These are phyloP conservation scores for Xylaria sp. DNA, from an alignment of 2,329 filamentous ascomycete genomes.

Conservation along the genomic window DNA sequence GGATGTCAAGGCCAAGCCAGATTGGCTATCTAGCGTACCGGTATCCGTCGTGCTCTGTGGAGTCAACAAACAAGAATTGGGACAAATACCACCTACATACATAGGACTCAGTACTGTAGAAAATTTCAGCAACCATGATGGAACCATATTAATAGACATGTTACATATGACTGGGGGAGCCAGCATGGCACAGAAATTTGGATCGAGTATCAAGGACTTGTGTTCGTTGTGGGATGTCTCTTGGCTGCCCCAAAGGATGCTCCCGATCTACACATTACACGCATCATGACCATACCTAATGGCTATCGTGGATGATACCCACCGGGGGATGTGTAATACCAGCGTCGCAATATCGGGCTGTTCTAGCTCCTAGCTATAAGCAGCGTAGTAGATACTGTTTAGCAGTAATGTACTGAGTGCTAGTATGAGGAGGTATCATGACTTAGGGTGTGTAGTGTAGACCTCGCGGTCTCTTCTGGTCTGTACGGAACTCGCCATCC, in stretches of 20 bases:
- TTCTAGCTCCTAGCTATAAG: slow-evolving; percentile 5
- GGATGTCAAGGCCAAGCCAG: slow-evolving; percentile 4
- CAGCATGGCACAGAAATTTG: not conserved
- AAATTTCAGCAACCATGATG: not conserved
- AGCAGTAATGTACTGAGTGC: not conserved
- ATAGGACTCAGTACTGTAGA: not conserved
- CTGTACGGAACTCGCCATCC: slow-evolving; percentile 12
- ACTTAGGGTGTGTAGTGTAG: not conserved
- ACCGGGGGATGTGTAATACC: slow-evolving; percentile 15
- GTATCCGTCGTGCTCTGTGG: slow-evolving; percentile 10
- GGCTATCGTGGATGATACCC: slow-evolving; percentile 10
- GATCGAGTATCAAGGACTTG: slow-evolving; percentile 4
- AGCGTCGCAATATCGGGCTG: slow-evolving; percentile 23
- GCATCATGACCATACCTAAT: not conserved
- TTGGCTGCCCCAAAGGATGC: not conserved
- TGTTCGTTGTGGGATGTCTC: not conserved
- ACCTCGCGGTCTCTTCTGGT: slow-evolving; percentile 19
- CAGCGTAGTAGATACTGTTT: not conserved
- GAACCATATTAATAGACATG: not conserved
- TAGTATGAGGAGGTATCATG: too few relatives aligned
- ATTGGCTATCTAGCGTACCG: not conserved
- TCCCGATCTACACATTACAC: not conserved
- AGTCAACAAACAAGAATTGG: slow-evolving; percentile 10
- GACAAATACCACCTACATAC: slow-evolving; percentile 5
- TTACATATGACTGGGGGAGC: not conserved